These are phyloP conservation scores for Salix arbutifolia DNA, from an alignment of 345 rosid species.

Conservation along the genomic window DNA sequence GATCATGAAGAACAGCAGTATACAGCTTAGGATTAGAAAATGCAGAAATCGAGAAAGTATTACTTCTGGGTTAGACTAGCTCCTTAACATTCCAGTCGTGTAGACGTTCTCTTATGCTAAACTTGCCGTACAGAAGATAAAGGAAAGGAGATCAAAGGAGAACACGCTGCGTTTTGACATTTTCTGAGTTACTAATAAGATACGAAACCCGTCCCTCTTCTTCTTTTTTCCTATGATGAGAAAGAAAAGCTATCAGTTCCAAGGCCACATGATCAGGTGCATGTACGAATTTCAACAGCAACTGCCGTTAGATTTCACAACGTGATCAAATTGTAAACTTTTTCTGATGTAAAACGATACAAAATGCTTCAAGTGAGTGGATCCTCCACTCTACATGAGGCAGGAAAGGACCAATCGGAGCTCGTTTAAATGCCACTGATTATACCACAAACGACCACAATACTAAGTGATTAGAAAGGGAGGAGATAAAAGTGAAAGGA, in stretches of 20 bases:
- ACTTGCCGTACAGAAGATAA: not conserved
- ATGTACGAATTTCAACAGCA: not conserved
- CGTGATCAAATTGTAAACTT: not conserved
- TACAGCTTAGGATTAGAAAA: slow-evolving; percentile 59
- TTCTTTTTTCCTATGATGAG: not conserved
- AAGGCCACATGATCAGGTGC: not conserved
- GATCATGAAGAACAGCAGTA: slow-evolving; percentile 22
- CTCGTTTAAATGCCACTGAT: not conserved
- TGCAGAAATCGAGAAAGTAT: slow-evolving; percentile 49
- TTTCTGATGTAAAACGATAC: not conserved
- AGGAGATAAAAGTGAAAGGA: not conserved
- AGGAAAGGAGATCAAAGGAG: not conserved
- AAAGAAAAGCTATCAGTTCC: not conserved
- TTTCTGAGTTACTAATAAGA: not conserved
- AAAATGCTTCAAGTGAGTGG: not conserved
- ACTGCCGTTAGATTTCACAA: not conserved
- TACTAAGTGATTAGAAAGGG: not conserved
- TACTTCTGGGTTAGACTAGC: slow-evolving; percentile 14
- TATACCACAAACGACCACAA: not conserved
- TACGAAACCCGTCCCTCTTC: not conserved
- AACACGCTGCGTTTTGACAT: not conserved
- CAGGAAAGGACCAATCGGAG: not conserved
- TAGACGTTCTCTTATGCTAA: not conserved
- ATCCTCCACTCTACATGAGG: not conserved
- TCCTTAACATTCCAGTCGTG: not conserved